A percentile compares a stretch with the other conserved stretches of the same genome.
phyloP scores from a whole-genome alignment of 768 basidiomycete genomes.

The Termitomyces sp. region DNA sequence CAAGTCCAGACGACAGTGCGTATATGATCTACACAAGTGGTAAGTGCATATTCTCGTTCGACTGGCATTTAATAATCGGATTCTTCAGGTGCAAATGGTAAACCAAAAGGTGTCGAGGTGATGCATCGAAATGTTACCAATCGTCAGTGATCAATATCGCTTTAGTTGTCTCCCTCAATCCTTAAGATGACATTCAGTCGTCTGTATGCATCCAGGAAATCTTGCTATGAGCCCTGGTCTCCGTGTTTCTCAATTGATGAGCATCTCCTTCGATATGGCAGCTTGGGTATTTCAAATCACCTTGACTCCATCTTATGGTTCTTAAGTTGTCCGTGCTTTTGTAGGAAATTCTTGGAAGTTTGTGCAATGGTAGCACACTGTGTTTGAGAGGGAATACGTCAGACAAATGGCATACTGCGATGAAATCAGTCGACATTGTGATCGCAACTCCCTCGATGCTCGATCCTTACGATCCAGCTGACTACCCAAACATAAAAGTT shows the following conservation, averaged over 20 bases:
- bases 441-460: slow-evolving; percentile 53
- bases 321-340: slow-evolving; percentile 21
- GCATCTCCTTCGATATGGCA: slow-evolving; percentile 64
- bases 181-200: slow-evolving; percentile 18
- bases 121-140: slow-evolving; percentile 55
- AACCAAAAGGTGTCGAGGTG: slow-evolving; percentile 57
- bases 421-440: slow-evolving; percentile 48
- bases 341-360: slow-evolving; percentile 50
- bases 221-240: slow-evolving; percentile 51
- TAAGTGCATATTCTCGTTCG: slow-evolving; percentile 20
- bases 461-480: slow-evolving; percentile 38
- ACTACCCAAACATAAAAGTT: slow-evolving; percentile 48
- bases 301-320: slow-evolving; percentile 32
- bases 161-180: not conserved
- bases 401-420: slow-evolving; percentile 43
- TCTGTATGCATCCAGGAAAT: slow-evolving; percentile 45
- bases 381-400: slow-evolving; percentile 48
- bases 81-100: slow-evolving; percentile 48
- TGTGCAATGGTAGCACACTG: slow-evolving; percentile 49
- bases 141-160: slow-evolving; percentile 35
- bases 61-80: not conserved
- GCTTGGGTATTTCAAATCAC: slow-evolving; percentile 42
- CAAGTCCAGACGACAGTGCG: slow-evolving; percentile 37
- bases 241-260: slow-evolving; percentile 56
- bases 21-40: slow-evolving; percentile 64